Evolutionary conservation across 2,329 filamentous ascomycete species (phyloP), one percentile per base, ranked within the genome.

Genomic region (Epichloe scottii): DNA sequence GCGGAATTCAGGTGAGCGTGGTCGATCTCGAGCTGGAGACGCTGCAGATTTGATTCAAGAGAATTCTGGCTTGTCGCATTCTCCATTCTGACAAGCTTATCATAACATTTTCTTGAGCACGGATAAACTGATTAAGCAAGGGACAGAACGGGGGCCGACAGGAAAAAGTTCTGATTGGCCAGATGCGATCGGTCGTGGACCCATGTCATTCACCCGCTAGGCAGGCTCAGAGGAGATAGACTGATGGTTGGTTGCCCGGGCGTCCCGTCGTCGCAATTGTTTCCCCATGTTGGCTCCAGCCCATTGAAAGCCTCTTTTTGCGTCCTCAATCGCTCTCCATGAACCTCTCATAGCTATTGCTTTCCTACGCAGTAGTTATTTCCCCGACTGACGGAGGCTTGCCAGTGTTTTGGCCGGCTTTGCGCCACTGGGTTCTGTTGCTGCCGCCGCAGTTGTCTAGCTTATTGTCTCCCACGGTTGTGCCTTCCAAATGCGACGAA

Each of bases 71-170:
- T n/a, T 26, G 12, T 10, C 30, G 48, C 39, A 48, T 6, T 41
- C 19, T 19, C 14, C 7, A 41, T 48, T 21, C 17, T 34, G 15
- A 4, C 35, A 33, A 38, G 40, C 48, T 49, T 43, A 49, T 49
- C 48, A 38, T 5, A 50, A 40, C 17, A 14, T 49, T 42, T 34
- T 41, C 23, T 12, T 23, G 46, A 30, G 33, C n/a, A 30, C 63
- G 63, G 63, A 65, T 65, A 63, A 66, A 64, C 62, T 52, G 54
- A 55, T 52, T 55, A 55, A 51, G 53, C 53, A 56, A 57, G 57
- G 51, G 57, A 52, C 58, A 40, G 42, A 55, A 46, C 50, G 49
- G 40, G 40, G 48, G 23, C 3, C 23, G 40, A 54, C 26, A 6
- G 63, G 63, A 63, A 63, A 50, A 61, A 58, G 21, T 35, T 10